These are phyloP conservation scores for Ammopiptanthus mongolicus DNA, from an alignment of 306 rosid species.

Conservation along the genomic window DNA sequence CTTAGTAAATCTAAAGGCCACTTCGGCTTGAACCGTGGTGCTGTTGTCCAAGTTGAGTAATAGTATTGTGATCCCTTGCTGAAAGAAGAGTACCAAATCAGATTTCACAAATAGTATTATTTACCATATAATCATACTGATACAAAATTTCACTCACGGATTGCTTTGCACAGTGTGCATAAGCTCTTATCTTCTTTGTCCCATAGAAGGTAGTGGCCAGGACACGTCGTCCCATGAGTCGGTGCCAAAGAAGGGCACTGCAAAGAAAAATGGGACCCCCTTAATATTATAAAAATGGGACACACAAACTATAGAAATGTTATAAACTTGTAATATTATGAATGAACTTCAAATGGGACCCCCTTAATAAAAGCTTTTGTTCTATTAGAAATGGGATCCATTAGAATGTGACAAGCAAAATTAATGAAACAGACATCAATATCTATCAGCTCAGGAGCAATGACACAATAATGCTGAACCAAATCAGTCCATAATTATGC, in stretches of 20 bases:
- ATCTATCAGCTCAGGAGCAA: constrained; percentile 5
- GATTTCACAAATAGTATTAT: background rate
- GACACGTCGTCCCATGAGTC: constrained; percentile 77
- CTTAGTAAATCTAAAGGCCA: constrained; percentile 21
- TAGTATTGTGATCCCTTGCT: constrained; percentile 78
- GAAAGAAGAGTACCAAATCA: constrained; percentile 28
- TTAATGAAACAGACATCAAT: constrained; percentile 24
- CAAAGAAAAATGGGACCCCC: constrained; percentile 17
- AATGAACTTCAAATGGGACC: constrained; percentile 16
- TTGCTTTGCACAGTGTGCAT: constrained; percentile 86
- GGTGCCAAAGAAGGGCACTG: constrained; percentile 94
- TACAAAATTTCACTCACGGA: constrained; percentile 48
- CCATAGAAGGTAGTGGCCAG: constrained; percentile 59
- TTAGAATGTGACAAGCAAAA: constrained; percentile 13
- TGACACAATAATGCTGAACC: background rate
- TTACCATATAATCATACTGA: background rate
- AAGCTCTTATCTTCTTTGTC: constrained; percentile 62
- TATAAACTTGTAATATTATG: background rate
- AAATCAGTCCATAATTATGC: background rate
- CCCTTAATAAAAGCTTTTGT: background rate
- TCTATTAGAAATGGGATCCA: constrained; percentile 7
- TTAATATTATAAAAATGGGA: no score
- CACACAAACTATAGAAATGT: background rate
- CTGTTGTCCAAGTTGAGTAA: constrained; percentile 60
- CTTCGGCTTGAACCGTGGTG: constrained; percentile 36